Evolutionary conservation across 176 grass and related monocot species (phyloP), one percentile per base, ranked within the genome.

Genomic region (Eleusine indica): DNA sequence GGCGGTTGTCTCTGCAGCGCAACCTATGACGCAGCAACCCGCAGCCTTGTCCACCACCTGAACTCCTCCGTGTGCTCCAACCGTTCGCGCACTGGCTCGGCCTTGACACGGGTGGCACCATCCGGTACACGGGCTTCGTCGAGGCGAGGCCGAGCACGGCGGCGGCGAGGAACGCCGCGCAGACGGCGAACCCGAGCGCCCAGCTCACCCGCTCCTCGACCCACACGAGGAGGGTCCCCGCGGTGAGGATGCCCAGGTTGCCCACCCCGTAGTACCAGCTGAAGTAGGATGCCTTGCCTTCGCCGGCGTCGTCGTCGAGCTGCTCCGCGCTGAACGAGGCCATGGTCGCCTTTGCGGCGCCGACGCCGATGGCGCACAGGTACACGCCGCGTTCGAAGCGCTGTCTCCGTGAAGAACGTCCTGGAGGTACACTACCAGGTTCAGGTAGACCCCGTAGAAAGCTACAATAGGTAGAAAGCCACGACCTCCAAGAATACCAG

Each of bases 391-490:
- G 51, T 89, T 96, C 22, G 94, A 89, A 68, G 94, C 91, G 29
- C 47, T 93, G 43, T 83, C 51, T 1, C 91, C 86, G 42, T 91
- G 91, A 30, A 96, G 88, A 76, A 93, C 86, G 14, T 87, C 87
- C 18, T 90, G 83, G 42, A 96, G 86, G 58, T 96, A 96, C 28
- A 95, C 90, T 5, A 95, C 70, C 15, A 95, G 38, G 90, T 78
- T 92, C 53, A 82, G 82, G 47, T 84, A 84, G 15, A 95, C 63
- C 17, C 93, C 93, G 61, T 87, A 88, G 77, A 81, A 88, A 6
- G 93, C 88, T 1, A 40, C 67, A 72, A 25, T 25, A 25, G 25
- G 25, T 25, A 25, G 25, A 25, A 25, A 25, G 25, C 25, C 25
- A 25, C 25, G 25, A 85, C 89, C 11, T 95, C 90, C 51, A 95